A percentile compares a stretch with the other conserved stretches of the same genome.
Evolutionary conservation across 768 basidiomycete species (phyloP).

Genomic region (Mrakia frigida): DNA sequence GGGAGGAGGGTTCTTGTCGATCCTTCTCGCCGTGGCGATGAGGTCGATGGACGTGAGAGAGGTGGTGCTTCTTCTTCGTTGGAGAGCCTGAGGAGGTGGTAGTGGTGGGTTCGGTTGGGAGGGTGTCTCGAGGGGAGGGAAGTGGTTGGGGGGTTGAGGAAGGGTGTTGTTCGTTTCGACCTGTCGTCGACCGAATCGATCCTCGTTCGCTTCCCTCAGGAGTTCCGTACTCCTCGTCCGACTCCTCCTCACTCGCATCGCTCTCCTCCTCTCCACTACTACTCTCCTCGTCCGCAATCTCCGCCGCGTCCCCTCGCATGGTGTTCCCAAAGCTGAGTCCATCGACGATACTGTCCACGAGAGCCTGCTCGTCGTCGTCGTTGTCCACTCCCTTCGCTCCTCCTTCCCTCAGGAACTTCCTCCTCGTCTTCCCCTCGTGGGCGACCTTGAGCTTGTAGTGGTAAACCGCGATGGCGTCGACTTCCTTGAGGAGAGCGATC

Average conservation of each 20-base stretch:
- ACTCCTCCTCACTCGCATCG: constrained; percentile 41
- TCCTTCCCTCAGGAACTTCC: constrained; percentile 63
- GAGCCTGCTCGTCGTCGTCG: constrained; percentile 72
- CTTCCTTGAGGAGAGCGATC: constrained; percentile 68
- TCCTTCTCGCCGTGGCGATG: neutral
- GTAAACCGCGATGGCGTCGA: constrained; percentile 82
- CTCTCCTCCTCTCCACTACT: constrained; percentile 19
- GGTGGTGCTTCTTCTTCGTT: constrained; percentile 26
- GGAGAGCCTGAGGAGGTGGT: constrained; percentile 17
- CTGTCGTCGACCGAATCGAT: constrained; percentile 43
- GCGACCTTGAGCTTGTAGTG: constrained; percentile 91
- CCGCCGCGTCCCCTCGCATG: constrained; percentile 69
- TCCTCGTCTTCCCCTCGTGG: constrained; percentile 85
- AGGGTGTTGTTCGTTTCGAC: neutral
- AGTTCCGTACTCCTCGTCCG: constrained; percentile 44
- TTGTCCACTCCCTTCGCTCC: constrained; percentile 31
- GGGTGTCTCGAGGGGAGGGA: constrained; percentile 6
- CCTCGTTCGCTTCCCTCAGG: constrained; percentile 50
- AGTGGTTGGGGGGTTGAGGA: neutral
- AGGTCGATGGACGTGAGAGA: neutral
- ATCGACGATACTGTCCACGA: constrained; percentile 73
- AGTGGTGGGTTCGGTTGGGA: neutral
- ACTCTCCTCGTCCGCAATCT: constrained; percentile 65
- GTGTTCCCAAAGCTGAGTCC: constrained; percentile 79
- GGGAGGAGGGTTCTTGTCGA: neutral